Conservation (phyloP, 768 basidiomycete genomes). For the Boletus reticulatus region DNA sequence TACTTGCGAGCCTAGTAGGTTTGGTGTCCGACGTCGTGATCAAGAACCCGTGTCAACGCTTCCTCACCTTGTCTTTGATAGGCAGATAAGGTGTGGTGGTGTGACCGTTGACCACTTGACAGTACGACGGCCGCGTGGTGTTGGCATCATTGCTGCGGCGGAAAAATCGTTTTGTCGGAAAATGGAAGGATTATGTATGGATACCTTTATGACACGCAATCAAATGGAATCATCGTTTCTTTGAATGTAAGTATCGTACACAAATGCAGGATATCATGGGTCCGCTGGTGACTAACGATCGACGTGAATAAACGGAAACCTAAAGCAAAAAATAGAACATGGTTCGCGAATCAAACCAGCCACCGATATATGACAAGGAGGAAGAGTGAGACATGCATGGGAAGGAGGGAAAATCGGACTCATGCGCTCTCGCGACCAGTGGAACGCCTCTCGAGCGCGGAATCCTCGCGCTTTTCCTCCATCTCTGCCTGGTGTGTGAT, state of each 20-base stretch:
- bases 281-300: neutral
- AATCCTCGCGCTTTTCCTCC: constrained; percentile 16
- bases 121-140: no score
- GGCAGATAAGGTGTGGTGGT: no score
- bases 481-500: constrained; percentile 30
- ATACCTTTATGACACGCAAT: neutral
- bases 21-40: no score
- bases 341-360: neutral
- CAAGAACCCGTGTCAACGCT: no score
- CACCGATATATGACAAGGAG: neutral
- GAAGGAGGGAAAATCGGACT: neutral
- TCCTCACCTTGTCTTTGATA: no score
- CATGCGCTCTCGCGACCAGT: constrained; percentile 1
- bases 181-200: neutral
- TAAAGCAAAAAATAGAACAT: neutral
- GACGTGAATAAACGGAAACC: neutral
- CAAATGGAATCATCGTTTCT: neutral
- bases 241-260: neutral
- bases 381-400: neutral
- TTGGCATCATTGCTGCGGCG: no score
- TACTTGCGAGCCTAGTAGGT: no score
- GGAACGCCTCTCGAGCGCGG: constrained; percentile 19
- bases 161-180: neutral
- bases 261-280: neutral
- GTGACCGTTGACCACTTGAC: no score